Conservation (phyloP, 169 alveolate genomes). For the Perkinsus olseni region DNA sequence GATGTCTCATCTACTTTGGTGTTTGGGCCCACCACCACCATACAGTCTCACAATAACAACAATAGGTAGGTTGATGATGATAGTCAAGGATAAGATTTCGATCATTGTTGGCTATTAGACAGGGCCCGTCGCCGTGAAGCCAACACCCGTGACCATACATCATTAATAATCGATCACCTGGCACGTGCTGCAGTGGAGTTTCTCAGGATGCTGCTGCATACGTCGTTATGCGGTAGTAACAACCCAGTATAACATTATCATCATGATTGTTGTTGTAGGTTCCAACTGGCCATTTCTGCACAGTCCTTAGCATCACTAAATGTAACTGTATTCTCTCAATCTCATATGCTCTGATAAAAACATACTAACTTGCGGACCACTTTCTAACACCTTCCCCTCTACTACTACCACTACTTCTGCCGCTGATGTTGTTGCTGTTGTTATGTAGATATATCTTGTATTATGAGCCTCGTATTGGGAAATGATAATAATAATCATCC, state of each 20-base stretch:
- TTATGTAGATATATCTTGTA: too few species aligned
- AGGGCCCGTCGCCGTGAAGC: background rate
- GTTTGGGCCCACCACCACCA: background rate
- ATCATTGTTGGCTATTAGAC: too few species aligned
- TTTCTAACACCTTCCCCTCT: background rate
- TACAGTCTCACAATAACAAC: background rate
- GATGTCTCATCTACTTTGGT: background rate
- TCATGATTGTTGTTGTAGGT: too few species aligned
- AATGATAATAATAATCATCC: too few species aligned
- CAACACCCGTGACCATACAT: background rate
- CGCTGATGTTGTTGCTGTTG: background rate
- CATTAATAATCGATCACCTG: background rate
- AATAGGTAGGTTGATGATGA: background rate
- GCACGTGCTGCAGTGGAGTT: background rate
- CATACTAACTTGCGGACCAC: background rate
- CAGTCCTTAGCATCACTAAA: background rate
- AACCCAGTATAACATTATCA: background rate
- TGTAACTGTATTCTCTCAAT: background rate
- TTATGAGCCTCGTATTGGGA: background rate
- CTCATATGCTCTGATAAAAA: background rate
- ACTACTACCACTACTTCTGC: background rate
- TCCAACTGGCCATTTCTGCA: background rate
- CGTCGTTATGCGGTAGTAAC: background rate
- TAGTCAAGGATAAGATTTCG: too few species aligned
- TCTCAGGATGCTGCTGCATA: background rate